Evolutionary conservation across 345 rosid species (phyloP).

Genomic region (Noccaea bulbosa): DNA sequence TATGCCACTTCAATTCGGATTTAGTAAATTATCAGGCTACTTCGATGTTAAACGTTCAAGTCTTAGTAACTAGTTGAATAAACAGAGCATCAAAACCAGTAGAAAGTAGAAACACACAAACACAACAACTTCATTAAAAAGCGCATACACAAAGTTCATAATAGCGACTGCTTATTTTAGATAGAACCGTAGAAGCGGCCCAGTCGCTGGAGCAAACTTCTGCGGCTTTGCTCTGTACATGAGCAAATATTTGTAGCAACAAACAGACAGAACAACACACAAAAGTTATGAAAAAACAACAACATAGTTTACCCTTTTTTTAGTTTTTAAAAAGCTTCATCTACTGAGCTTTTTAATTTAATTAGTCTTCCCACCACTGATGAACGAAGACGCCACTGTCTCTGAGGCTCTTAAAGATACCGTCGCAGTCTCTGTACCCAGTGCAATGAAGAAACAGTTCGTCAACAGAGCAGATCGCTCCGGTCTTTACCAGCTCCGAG

Average conservation of each 20-base stretch:
- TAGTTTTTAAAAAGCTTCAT: constrained; percentile 30
- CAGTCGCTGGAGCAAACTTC: constrained; percentile 39
- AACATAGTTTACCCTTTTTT: constrained; percentile 12
- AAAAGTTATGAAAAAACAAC: background rate
- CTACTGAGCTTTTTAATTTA: background rate
- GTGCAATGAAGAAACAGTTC: constrained; percentile 78
- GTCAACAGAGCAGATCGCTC: constrained; percentile 72
- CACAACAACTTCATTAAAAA: constrained; percentile 38
- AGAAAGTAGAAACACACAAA: constrained; percentile 35
- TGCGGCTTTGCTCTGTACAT: constrained; percentile 28
- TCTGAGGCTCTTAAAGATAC: constrained; percentile 66
- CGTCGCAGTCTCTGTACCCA: constrained; percentile 50
- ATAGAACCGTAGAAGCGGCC: constrained; percentile 38
- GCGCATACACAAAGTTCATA: constrained; percentile 33
- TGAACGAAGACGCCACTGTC: constrained; percentile 78
- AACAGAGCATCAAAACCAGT: constrained; percentile 15
- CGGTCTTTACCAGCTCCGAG: constrained; percentile 58
- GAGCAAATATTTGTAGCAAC: constrained; percentile 32
- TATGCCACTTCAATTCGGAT: constrained; percentile 5
- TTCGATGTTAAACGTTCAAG: background rate
- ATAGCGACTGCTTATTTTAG: constrained; percentile 39
- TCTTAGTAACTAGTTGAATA: constrained; percentile 9
- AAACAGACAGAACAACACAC: constrained; percentile 4
- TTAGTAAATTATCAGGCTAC: background rate
- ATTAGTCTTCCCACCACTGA: constrained; percentile 78